phyloP scores from a whole-genome alignment of 169 alveolate species.

The Pseudocohnilembus persalinus region DNA sequence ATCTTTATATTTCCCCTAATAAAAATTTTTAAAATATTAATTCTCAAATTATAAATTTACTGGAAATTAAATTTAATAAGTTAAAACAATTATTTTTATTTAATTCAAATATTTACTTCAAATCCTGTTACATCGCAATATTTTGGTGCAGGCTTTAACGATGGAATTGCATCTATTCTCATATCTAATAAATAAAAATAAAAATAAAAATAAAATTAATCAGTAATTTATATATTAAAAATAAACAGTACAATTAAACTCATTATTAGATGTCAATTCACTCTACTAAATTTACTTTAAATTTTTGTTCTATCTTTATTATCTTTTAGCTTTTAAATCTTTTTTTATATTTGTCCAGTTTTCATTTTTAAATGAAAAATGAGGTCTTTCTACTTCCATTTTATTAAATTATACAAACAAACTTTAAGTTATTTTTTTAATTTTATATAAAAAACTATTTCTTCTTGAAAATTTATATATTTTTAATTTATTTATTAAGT shows the following conservation, averaged over 20 bases:
- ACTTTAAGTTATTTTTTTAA: too few species aligned
- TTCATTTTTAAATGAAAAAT: conserved; percentile 16
- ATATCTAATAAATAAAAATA: conserved; percentile 1
- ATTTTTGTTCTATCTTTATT: background rate
- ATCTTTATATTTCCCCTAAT: conserved; percentile 31
- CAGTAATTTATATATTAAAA: background rate
- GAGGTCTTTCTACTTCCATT: background rate
- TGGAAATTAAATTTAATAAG: too few species aligned
- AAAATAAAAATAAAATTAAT: too few species aligned
- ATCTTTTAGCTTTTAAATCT: conserved; percentile 25
- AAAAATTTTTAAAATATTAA: background rate
- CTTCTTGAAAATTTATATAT: too few species aligned
- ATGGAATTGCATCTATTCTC: conserved; percentile 30
- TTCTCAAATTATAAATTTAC: background rate
- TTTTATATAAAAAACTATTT: too few species aligned
- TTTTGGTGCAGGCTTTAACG: conserved; percentile 25
- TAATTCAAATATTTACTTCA: too few species aligned
- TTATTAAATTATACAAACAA: too few species aligned
- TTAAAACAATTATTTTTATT: too few species aligned
- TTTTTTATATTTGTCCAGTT: conserved; percentile 20
- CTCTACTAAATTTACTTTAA: conserved; percentile 7
- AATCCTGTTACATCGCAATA: conserved; percentile 43
- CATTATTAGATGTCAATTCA: conserved; percentile 4
- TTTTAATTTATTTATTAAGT: too few species aligned
- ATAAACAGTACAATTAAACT: conserved; percentile 22